Evolutionary conservation across 768 basidiomycete genomes (phyloP).

Genomic region (Dacryopinax spathularia): DNA sequence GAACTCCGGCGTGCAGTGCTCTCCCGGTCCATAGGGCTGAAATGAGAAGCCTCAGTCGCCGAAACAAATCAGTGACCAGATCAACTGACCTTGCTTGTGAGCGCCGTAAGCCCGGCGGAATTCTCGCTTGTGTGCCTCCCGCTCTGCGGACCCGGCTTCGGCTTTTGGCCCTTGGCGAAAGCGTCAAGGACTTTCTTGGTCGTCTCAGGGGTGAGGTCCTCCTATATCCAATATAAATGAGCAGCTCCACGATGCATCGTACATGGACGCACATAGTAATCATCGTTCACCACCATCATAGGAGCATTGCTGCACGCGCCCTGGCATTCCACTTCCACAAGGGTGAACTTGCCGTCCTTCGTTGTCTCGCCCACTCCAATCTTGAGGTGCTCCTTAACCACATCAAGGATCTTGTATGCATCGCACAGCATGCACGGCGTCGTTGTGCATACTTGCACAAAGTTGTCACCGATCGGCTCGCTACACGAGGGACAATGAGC

Average conservation of each 20-base stretch:
- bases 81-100: slow-evolving; percentile 65
- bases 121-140: slow-evolving; percentile 82
- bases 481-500: slow-evolving; percentile 26
- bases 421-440: slow-evolving; percentile 95
- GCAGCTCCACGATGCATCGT: background rate
- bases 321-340: slow-evolving; percentile 96
- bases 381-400: slow-evolving; percentile 67
- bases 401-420: slow-evolving; percentile 76
- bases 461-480: slow-evolving; percentile 85
- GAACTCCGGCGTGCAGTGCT: slow-evolving; percentile 77
- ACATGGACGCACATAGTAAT: slow-evolving; percentile 67
- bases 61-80: no score
- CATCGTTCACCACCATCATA: slow-evolving; percentile 91
- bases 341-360: slow-evolving; percentile 88
- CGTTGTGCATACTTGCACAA: slow-evolving; percentile 97
- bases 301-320: slow-evolving; percentile 97
- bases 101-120: slow-evolving; percentile 73
- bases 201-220: slow-evolving; percentile 32
- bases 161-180: slow-evolving; percentile 50
- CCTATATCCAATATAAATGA: slow-evolving; percentile 14
- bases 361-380: slow-evolving; percentile 87
- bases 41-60: background rate
- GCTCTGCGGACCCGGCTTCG: slow-evolving; percentile 87
- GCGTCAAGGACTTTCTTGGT: slow-evolving; percentile 29
- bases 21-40: slow-evolving; percentile 91